phyloP scores from a whole-genome alignment of 176 grass and related monocot genomes.

The Hsuehochloa calcarea region DNA sequence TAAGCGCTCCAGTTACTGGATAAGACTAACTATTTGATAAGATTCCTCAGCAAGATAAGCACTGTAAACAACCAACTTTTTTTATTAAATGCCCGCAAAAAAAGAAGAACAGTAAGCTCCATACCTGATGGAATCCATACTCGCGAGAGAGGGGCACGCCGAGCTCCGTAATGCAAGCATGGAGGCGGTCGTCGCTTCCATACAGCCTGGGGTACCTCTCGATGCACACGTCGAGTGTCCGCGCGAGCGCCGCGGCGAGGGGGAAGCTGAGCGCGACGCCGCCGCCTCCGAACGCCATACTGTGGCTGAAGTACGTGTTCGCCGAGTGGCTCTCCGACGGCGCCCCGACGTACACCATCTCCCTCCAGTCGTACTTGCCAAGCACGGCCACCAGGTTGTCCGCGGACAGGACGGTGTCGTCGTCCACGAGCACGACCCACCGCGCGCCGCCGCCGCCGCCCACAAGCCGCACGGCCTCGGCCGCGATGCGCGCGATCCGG shows the following conservation, averaged over 20 bases:
- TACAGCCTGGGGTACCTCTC: conserved; percentile 92
- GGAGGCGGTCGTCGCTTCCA: conserved; percentile 91
- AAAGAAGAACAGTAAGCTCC: conserved; percentile 13
- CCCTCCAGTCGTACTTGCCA: conserved; percentile 88
- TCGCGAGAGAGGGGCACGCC: conserved; percentile 82
- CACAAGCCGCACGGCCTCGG: conserved; percentile 76
- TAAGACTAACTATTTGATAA: conserved; percentile 16
- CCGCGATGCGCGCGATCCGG: conserved; percentile 85
- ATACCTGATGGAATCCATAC: conserved; percentile 92
- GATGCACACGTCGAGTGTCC: conserved; percentile 77
- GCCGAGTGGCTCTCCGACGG: conserved; percentile 92
- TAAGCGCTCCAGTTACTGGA: background rate
- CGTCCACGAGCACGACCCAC: conserved; percentile 93
- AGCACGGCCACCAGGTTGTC: conserved; percentile 86
- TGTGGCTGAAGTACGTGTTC: conserved; percentile 94
- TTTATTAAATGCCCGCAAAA: conserved; percentile 10
- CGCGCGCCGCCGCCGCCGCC: conserved; percentile 38
- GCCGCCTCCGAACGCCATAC: conserved; percentile 92
- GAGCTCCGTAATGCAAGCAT: conserved; percentile 94
- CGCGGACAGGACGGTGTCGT: conserved; percentile 77
- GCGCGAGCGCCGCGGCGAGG: conserved; percentile 61
- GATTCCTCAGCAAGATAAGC: conserved; percentile 5
- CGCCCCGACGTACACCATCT: conserved; percentile 90
- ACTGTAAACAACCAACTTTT: background rate
- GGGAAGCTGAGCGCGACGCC: conserved; percentile 91